A percentile compares a stretch with the other conserved stretches of the same genome.
phyloP scores from a whole-genome alignment of 805 yeast genomes.

The Lachancea waltii region DNA sequence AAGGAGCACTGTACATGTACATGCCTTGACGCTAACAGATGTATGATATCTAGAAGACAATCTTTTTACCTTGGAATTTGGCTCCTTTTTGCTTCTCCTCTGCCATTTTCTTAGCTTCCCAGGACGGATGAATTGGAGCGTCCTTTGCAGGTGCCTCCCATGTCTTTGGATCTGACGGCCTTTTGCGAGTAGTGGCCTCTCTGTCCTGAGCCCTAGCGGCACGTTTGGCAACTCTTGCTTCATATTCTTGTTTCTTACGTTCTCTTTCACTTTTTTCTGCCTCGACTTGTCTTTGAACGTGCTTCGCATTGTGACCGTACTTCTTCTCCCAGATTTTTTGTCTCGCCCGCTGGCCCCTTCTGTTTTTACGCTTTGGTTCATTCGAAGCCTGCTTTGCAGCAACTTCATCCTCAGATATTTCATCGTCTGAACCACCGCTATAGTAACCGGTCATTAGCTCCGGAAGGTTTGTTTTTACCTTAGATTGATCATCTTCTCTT shows the following conservation, averaged over 20 bases:
- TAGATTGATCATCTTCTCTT: constrained; percentile 1
- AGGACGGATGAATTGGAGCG: constrained; percentile 80
- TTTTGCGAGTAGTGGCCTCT: constrained; percentile 12
- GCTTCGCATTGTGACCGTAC: constrained; percentile 79
- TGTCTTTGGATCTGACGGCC: constrained; percentile 7
- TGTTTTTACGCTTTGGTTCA: constrained; percentile 59
- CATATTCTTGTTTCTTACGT: constrained; percentile 56
- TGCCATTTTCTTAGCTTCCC: constrained; percentile 83
- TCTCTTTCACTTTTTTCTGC: constrained; percentile 50
- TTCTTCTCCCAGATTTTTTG: constrained; percentile 94
- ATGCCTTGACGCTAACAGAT: too few relatives aligned
- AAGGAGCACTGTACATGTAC: too few relatives aligned
- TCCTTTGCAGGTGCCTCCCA: constrained; percentile 16
- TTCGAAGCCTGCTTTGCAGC: constrained; percentile 34
- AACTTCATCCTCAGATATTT: constrained; percentile 40
- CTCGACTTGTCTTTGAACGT: constrained; percentile 60
- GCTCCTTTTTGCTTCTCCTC: constrained; percentile 59
- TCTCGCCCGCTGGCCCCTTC: constrained; percentile 97
- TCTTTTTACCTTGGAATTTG: constrained; percentile 79
- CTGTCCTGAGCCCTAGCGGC: constrained; percentile 41
- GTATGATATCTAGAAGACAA: constrained; percentile 35
- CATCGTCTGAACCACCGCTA: constrained; percentile 77
- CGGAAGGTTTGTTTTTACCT: constrained; percentile 45
- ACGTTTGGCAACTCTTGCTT: constrained; percentile 65
- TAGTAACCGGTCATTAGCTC: constrained; percentile 71